phyloP scores from a whole-genome alignment of 805 yeast genomes.

The Sugiyamaella smithiae region DNA sequence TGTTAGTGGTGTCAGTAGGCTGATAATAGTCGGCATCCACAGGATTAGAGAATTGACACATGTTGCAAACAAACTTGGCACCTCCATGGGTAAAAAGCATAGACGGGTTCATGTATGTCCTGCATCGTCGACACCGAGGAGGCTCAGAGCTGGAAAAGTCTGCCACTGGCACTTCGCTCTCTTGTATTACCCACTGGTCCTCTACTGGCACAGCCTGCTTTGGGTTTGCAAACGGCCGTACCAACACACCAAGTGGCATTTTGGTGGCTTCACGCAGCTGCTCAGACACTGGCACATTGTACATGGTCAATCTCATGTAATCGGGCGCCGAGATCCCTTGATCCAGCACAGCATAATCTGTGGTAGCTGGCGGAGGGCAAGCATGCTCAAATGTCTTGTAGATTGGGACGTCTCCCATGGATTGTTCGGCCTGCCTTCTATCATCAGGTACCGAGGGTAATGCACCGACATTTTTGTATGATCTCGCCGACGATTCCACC shows the following conservation, averaged over 20 bases:
- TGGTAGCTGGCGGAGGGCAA: conserved; percentile 79
- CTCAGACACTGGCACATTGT: conserved; percentile 75
- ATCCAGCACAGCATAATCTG: conserved; percentile 66
- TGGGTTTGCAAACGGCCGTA: conserved; percentile 78
- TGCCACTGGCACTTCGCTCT: conserved; percentile 54
- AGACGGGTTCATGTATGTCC: conserved; percentile 84
- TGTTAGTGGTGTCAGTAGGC: conserved; percentile 57
- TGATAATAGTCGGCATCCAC: conserved; percentile 67
- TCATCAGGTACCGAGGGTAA: conserved; percentile 40
- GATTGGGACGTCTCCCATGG: conserved; percentile 38
- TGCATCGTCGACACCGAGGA: conserved; percentile 87
- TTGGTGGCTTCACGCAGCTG: conserved; percentile 63
- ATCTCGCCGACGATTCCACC: background rate
- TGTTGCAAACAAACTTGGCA: conserved; percentile 71
- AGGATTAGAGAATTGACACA: conserved; percentile 74
- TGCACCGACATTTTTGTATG: conserved; percentile 13
- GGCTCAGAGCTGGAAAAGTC: conserved; percentile 67
- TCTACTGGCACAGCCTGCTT: conserved; percentile 24
- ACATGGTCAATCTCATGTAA: conserved; percentile 73
- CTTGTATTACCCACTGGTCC: background rate
- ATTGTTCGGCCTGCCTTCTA: conserved; percentile 32
- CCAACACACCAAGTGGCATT: conserved; percentile 75
- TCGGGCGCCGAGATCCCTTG: conserved; percentile 85
- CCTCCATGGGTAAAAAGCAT: conserved; percentile 63
- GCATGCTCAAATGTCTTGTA: conserved; percentile 76